Evolutionary conservation across 2,329 filamentous ascomycete species (phyloP).

Genomic region (Cercospora zeina): DNA sequence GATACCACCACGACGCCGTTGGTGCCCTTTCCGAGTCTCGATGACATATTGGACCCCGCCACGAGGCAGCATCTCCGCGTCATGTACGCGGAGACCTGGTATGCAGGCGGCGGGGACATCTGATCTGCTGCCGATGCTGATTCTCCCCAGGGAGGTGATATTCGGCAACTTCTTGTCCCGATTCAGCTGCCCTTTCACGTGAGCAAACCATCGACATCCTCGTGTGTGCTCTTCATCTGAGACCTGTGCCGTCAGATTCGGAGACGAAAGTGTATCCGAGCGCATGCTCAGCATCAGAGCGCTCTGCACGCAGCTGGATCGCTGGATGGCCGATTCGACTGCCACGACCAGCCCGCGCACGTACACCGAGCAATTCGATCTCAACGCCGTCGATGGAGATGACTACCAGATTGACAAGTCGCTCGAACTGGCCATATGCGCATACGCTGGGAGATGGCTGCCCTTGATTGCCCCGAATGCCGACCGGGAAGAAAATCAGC

Average conservation of each 20-base stretch:
- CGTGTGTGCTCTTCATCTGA: not conserved
- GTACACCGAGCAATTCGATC: slow-evolving; percentile 9
- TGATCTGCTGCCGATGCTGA: not conserved
- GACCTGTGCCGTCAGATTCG: slow-evolving; percentile 10
- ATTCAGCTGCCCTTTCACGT: slow-evolving; percentile 20
- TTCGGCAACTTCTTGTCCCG: slow-evolving; percentile 21
- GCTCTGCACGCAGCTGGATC: slow-evolving; percentile 20
- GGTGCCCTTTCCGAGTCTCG: not conserved
- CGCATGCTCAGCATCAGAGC: slow-evolving; percentile 17
- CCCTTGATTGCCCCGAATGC: slow-evolving; percentile 4
- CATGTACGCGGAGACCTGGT: slow-evolving; percentile 13
- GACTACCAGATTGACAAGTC: slow-evolving; percentile 14
- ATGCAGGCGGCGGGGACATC: not conserved
- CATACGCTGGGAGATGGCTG: slow-evolving; percentile 20
- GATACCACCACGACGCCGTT: slow-evolving; percentile 1
- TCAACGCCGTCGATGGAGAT: slow-evolving; percentile 1
- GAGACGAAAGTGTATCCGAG: slow-evolving; percentile 20
- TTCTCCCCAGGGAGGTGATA: slow-evolving; percentile 9
- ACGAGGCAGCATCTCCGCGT: not conserved
- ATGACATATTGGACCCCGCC: not conserved
- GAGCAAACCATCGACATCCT: not conserved
- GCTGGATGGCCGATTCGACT: slow-evolving; percentile 18
- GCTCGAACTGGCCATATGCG: slow-evolving; percentile 10
- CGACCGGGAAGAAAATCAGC: not conserved
- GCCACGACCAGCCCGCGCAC: not conserved